Evolutionary conservation across 106 monocot genomes (phyloP).

Genomic region (Dendrobium chrysotoxum): DNA sequence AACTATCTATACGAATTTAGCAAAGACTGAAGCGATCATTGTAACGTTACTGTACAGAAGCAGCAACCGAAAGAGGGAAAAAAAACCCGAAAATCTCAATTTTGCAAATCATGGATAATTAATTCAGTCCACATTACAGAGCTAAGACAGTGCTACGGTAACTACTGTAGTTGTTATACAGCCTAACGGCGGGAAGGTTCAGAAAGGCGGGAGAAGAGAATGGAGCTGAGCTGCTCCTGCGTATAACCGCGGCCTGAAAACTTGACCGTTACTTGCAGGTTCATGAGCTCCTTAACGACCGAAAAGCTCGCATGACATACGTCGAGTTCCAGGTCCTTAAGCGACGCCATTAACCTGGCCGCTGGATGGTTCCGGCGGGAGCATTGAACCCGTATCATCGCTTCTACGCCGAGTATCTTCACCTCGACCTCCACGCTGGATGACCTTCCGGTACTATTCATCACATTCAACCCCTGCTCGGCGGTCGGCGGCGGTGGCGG

Average conservation of each 20-base stretch:
- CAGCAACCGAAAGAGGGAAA: too few species aligned
- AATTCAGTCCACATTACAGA: too few species aligned
- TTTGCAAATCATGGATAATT: too few species aligned
- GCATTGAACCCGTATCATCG: slow-evolving; percentile 57
- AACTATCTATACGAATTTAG: too few species aligned
- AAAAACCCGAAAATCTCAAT: too few species aligned
- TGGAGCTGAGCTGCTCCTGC: slow-evolving; percentile 55
- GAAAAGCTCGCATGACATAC: slow-evolving; percentile 58
- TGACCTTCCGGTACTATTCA: slow-evolving; percentile 18
- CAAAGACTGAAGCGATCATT: too few species aligned
- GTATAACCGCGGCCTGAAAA: slow-evolving; percentile 27
- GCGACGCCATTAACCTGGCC: slow-evolving; percentile 49
- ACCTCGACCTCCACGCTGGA: slow-evolving; percentile 49
- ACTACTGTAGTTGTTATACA: too few species aligned
- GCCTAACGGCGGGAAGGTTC: slow-evolving; percentile 7
- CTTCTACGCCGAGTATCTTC: slow-evolving; percentile 52
- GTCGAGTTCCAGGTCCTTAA: slow-evolving; percentile 50
- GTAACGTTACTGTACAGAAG: too few species aligned
- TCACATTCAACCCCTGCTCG: background rate
- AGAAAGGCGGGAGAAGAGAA: slow-evolving; percentile 31
- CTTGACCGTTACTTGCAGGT: slow-evolving; percentile 67
- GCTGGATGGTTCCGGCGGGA: slow-evolving; percentile 52
- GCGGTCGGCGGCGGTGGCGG: background rate
- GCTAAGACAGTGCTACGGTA: too few species aligned
- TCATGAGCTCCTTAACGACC: slow-evolving; percentile 60